Percentiles rank a stretch among this genome's conserved stretches.
phyloP scores from a whole-genome alignment of 1,139 yeast genomes.

The Candida glucosophila region DNA sequence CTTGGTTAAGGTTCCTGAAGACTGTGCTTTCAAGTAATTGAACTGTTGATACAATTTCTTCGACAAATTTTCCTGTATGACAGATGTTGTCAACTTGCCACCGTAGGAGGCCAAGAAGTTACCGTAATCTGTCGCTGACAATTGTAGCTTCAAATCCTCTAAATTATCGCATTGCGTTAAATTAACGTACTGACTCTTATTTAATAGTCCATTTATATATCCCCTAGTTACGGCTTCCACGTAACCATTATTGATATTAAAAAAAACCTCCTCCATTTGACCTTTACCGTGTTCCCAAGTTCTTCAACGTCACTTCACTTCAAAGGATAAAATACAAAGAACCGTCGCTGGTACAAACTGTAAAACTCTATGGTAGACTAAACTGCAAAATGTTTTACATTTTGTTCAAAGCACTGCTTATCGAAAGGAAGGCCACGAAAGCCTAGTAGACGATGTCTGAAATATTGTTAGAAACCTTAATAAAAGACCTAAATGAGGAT shows the following conservation, averaged over 20 bases:
- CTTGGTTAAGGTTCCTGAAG: constrained; percentile 69
- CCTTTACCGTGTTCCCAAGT: no score
- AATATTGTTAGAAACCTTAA: constrained; percentile 15
- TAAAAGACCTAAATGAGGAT: constrained; percentile 12
- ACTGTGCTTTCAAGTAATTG: constrained; percentile 75
- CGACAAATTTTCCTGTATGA: constrained; percentile 72
- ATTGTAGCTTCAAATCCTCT: constrained; percentile 88
- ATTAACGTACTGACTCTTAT: constrained; percentile 75
- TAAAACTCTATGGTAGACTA: neutral
- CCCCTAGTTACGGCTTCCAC: constrained; percentile 95
- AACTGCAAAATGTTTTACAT: neutral
- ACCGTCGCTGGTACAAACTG: no score
- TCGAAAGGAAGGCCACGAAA: neutral
- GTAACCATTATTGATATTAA: constrained; percentile 83
- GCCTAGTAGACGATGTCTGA: constrained; percentile 10
- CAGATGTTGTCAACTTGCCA: constrained; percentile 72
- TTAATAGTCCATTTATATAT: constrained; percentile 75
- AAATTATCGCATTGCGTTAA: constrained; percentile 92
- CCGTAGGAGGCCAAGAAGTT: constrained; percentile 78
- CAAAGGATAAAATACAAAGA: no score
- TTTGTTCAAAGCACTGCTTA: constrained; percentile 1
- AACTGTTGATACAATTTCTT: constrained; percentile 75
- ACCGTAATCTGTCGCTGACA: constrained; percentile 94
- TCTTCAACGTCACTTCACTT: no score
- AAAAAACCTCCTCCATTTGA: constrained; percentile 89